Evolutionary conservation across 129 eudicot genomes (phyloP).

Genomic region (Lonicera japonica): DNA sequence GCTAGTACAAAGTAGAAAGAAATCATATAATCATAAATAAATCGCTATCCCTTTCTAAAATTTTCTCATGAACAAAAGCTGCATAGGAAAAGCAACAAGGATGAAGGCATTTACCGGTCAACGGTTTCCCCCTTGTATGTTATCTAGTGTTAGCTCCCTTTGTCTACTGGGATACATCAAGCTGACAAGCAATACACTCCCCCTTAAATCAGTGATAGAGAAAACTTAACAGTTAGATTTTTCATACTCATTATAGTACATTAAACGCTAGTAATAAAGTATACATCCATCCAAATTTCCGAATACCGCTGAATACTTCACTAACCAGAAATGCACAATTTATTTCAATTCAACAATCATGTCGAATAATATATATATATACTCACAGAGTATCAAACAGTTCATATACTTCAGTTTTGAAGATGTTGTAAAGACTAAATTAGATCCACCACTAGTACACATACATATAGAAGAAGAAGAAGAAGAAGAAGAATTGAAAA

Average conservation of each 20-base stretch:
- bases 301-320: too few species aligned
- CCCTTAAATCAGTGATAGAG: background rate
- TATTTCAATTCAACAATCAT: background rate
- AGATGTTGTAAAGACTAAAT: too few species aligned
- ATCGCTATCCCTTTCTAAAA: background rate
- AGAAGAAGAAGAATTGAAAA: background rate
- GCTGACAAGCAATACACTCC: background rate
- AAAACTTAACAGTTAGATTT: background rate
- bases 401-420: too few species aligned
- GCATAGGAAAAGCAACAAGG: background rate
- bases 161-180: slow-evolving; percentile 1
- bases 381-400: too few species aligned
- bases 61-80: background rate
- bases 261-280: background rate
- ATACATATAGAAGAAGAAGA: too few species aligned
- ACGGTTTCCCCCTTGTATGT: background rate
- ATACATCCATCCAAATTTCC: too few species aligned
- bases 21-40: too few species aligned
- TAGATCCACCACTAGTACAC: too few species aligned
- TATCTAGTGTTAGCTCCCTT: background rate
- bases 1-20: background rate
- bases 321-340: too few species aligned
- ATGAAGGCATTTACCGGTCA: slow-evolving; percentile 13
- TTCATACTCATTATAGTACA: background rate
- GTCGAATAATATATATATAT: background rate